phyloP scores from a whole-genome alignment of 2,329 filamentous ascomycete species.

The Penicillium vulpinum region DNA sequence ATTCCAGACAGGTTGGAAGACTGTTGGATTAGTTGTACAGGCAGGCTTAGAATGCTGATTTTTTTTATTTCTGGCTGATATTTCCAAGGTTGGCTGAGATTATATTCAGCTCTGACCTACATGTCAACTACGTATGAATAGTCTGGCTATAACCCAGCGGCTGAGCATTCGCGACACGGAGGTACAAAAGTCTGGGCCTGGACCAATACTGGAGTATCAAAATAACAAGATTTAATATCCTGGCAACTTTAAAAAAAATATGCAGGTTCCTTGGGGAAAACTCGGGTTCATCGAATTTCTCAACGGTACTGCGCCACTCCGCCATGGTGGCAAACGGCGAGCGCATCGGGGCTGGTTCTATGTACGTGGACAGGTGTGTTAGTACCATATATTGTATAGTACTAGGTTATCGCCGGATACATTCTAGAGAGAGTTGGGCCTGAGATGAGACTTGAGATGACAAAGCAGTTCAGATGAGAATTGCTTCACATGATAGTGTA shows the following conservation, averaged over 20 bases:
- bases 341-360: not conserved
- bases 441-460: not conserved
- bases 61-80: not conserved
- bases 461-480: not conserved
- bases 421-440: not conserved
- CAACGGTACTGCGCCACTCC: constrained; percentile 6
- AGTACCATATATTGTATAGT: not conserved
- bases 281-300: not conserved
- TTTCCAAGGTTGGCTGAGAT: not conserved
- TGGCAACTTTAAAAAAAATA: constrained; percentile 11
- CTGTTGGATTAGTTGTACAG: not conserved
- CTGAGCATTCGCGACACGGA: not conserved
- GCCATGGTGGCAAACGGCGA: constrained; percentile 5
- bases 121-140: not conserved
- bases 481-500: not conserved
- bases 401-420: not conserved
- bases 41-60: not conserved
- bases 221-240: not conserved
- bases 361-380: not conserved
- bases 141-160: not conserved
- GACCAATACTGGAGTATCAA: not conserved
- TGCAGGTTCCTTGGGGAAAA: not conserved
- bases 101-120: not conserved
- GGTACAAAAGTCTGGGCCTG: not conserved
- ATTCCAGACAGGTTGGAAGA: not conserved